A percentile compares a stretch with the other conserved stretches of the same genome.
phyloP scores from a whole-genome alignment of 1,284 basidiomycete genomes.

The Volvariella volvacea region DNA sequence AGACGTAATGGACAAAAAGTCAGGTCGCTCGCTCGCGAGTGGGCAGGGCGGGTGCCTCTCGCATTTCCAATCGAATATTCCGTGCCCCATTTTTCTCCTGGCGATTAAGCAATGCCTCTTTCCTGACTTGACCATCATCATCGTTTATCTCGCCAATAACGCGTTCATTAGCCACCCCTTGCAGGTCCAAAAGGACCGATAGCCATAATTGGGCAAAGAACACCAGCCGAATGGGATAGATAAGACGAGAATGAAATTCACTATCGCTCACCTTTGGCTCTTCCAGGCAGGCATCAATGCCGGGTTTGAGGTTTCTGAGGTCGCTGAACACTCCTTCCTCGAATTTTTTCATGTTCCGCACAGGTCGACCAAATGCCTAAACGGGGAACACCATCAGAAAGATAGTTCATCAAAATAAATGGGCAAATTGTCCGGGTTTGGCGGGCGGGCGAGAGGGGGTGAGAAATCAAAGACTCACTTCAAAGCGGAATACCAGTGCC shows the following conservation, averaged over 20 bases:
- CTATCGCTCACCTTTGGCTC: constrained; percentile 80
- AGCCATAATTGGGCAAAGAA: no score
- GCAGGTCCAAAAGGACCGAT: neutral
- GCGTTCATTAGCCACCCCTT: neutral
- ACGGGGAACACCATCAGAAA: neutral
- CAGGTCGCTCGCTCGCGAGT: no score
- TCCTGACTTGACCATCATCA: no score
- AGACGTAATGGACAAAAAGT: no score
- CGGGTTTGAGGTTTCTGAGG: constrained; percentile 86
- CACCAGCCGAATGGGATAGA: no score
- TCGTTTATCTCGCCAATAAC: no score
- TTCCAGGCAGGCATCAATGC: constrained; percentile 83
- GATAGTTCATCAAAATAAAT: constrained; percentile 3
- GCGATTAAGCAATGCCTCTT: no score
- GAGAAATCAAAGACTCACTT: constrained; percentile 30
- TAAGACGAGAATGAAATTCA: no score
- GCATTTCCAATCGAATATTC: no score
- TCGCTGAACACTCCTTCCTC: constrained; percentile 93
- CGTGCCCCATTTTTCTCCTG: no score
- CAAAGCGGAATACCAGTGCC: constrained; percentile 83
- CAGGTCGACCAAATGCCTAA: constrained; percentile 74
- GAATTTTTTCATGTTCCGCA: constrained; percentile 84
- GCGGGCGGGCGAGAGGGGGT: neutral
- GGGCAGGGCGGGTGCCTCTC: no score
- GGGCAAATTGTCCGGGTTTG: neutral